phyloP scores from a whole-genome alignment of 225 moss, liverwort and hornwort genomes.

The Lunularia cruciata region DNA sequence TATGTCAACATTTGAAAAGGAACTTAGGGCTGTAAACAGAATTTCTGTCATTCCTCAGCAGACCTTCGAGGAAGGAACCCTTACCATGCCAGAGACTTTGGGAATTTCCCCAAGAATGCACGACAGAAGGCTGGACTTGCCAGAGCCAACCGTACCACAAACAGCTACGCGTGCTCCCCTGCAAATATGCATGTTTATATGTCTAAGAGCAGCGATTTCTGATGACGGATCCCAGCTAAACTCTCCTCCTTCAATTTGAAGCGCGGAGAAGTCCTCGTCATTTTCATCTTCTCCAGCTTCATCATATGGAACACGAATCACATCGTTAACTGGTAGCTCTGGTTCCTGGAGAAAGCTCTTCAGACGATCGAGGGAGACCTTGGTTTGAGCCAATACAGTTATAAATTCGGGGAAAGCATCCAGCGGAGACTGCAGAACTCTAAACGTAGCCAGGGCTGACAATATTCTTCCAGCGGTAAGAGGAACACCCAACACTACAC shows the following conservation, averaged over 20 bases:
- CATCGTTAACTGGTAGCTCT: constrained; percentile 70
- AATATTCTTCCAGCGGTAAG: constrained; percentile 79
- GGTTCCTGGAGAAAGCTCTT: constrained; percentile 65
- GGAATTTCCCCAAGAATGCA: constrained; percentile 83
- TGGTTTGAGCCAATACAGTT: constrained; percentile 56
- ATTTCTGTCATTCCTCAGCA: too few relatives aligned
- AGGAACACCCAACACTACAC: constrained; percentile 63
- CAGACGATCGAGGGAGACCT: constrained; percentile 73
- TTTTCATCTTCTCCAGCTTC: constrained; percentile 25
- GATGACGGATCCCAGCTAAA: constrained; percentile 69
- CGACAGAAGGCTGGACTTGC: constrained; percentile 81
- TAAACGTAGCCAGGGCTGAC: constrained; percentile 76
- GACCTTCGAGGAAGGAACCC: constrained; percentile 20
- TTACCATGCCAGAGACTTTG: constrained; percentile 72
- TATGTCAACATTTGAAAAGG: too few relatives aligned
- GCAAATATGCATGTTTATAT: constrained; percentile 58
- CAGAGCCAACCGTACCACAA: constrained; percentile 81
- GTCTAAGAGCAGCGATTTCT: constrained; percentile 45
- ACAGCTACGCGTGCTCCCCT: constrained; percentile 68
- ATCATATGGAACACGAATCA: constrained; percentile 45
- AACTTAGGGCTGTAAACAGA: too few relatives aligned
- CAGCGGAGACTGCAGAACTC: constrained; percentile 66
- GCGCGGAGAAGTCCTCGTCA: constrained; percentile 23
- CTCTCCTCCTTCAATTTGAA: constrained; percentile 67
- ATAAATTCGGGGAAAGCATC: constrained; percentile 63